Evolutionary conservation across 164 flowering plant species (phyloP).

Genomic region (Berberis thunbergii): DNA sequence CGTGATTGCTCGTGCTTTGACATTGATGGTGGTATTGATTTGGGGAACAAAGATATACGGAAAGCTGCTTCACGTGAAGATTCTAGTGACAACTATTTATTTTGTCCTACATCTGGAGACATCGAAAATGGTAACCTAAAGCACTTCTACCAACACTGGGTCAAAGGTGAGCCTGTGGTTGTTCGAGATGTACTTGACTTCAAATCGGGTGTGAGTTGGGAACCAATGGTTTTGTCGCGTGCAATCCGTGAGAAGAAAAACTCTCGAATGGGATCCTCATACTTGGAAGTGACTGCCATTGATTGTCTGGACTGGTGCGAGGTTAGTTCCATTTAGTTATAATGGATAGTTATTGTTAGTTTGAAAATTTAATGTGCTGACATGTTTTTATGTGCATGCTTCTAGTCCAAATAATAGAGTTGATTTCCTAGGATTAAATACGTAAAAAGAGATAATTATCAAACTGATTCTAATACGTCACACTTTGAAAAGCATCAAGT

Average conservation of each 20-base stretch:
- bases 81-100: conserved; percentile 49
- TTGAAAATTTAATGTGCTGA: no score
- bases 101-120: conserved; percentile 35
- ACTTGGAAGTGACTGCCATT: conserved; percentile 16
- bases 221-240: conserved; percentile 48
- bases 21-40: background rate
- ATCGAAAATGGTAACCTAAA: conserved; percentile 31
- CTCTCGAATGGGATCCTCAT: conserved; percentile 15
- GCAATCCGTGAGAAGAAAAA: conserved; percentile 29
- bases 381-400: background rate
- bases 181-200: conserved; percentile 43
- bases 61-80: conserved; percentile 37
- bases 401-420: no score
- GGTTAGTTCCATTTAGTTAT: conserved; percentile 28
- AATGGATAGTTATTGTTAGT: no score
- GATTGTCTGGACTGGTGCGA: conserved; percentile 68
- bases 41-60: conserved; percentile 20
- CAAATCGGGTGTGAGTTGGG: conserved; percentile 48
- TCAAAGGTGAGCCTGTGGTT: conserved; percentile 64
- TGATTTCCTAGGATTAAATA: no score
- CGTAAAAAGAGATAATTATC: no score
- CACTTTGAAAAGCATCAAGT: no score
- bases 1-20: background rate
- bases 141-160: conserved; percentile 77
- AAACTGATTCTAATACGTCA: no score